Conservation (phyloP, 2,329 filamentous ascomycete species). For the Venturia nashicola region DNA sequence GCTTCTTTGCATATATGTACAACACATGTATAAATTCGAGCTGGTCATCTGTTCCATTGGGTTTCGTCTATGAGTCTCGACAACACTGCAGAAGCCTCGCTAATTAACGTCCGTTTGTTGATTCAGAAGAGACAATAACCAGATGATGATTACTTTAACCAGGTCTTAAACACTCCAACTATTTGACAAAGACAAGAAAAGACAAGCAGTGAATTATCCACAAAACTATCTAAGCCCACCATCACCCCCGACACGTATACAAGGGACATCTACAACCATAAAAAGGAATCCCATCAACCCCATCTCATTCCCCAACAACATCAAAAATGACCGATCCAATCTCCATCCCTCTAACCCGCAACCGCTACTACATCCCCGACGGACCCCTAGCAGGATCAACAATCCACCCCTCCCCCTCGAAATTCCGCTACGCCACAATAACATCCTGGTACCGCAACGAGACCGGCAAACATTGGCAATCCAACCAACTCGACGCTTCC, state of each 20-base stretch:
- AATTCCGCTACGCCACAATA: background rate
- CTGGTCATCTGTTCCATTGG: background rate
- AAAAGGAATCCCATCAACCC: too few relatives aligned
- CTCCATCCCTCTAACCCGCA: background rate
- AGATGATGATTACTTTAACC: too few relatives aligned
- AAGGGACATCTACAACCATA: too few relatives aligned
- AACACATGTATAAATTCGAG: background rate
- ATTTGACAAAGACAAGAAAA: too few relatives aligned
- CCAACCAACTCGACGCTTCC: background rate
- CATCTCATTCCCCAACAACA: too few relatives aligned
- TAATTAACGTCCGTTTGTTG: background rate
- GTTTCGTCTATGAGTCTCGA: background rate
- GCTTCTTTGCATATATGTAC: background rate
- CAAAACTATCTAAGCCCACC: too few relatives aligned
- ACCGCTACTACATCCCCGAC: background rate
- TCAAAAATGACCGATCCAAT: background rate
- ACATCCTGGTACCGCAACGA: background rate
- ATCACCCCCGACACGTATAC: too few relatives aligned
- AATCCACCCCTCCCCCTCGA: background rate
- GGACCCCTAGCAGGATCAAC: too few relatives aligned
- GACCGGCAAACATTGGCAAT: background rate
- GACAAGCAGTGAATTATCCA: too few relatives aligned
- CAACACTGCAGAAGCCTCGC: background rate
- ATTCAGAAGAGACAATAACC: too few relatives aligned
- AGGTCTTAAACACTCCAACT: too few relatives aligned